Evolutionary conservation across 768 basidiomycete species (phyloP).

Genomic region (Pleurotus ostreatus): DNA sequence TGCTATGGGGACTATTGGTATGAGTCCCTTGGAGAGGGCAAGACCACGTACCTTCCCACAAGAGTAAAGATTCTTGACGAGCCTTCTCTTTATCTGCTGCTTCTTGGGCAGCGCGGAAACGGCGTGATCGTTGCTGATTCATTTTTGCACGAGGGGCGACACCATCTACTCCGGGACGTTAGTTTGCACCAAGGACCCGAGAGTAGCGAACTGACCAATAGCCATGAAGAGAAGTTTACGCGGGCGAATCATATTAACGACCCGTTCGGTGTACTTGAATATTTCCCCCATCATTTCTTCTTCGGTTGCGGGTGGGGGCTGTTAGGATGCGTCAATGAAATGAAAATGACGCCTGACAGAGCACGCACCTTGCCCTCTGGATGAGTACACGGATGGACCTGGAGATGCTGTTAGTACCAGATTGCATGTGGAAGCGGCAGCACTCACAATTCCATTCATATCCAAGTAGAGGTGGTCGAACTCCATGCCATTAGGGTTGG

Average conservation of each 20-base stretch:
- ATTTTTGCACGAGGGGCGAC: constrained; percentile 99
- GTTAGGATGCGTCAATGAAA: constrained; percentile 7
- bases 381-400: constrained; percentile 99
- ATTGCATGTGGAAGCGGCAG: not conserved
- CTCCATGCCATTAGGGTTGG: constrained; percentile 95
- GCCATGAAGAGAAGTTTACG: constrained; percentile 97
- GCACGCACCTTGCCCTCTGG: constrained; percentile 85
- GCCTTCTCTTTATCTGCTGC: constrained; percentile 92
- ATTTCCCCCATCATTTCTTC: constrained; percentile 99
- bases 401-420: not conserved
- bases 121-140: constrained; percentile 98
- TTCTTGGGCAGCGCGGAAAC: constrained; percentile 93
- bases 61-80: constrained; percentile 69
- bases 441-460: constrained; percentile 95
- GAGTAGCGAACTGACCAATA: constrained; percentile 58
- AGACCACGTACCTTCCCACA: constrained; percentile 72
- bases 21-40: not conserved
- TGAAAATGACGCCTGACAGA: not conserved
- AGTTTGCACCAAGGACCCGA: not conserved
- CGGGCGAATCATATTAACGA: constrained; percentile 95
- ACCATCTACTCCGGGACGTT: constrained; percentile 55
- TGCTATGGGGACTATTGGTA: constrained; percentile 39
- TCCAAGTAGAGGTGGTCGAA: constrained; percentile 97
- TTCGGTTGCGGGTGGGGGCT: constrained; percentile 97
- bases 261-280: constrained; percentile 93